Base-by-base conservation (phyloP, 169 alveolate species). In the Cryptosporidium bovis region DNA sequence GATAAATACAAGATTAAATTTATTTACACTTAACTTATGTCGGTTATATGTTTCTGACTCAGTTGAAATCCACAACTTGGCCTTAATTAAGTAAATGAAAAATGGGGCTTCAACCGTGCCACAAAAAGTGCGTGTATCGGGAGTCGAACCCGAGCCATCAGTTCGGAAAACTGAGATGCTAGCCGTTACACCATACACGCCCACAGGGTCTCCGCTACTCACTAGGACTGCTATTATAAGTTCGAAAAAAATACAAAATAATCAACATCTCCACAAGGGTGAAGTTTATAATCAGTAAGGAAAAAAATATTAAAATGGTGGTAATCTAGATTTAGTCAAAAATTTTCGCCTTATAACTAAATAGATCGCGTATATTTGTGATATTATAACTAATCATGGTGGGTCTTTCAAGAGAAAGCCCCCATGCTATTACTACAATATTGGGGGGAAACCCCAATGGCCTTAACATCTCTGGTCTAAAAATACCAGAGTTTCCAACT, bases 401-500 rank as follows among this genome's bases (percentile, higher is more conserved):
- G 33, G 99, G 99, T 82, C 99, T 93, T 93, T 98, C 99, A 16
- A 98, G 94, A 66, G 98, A 94, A 34, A 99, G 96, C 48, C 99
- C 99, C 99, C 99, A 99, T 62, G 99, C 99, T 46, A 99, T 94
- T 27, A 98, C 99, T 27, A 95, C 92, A 48, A 99, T 98, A 82
- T 97, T 98, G 67, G 94, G 94, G 12, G 99, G 99, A 51, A 99
- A 90, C 48, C 99, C 99, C 98, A 99, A 96, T 2, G 99, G 99
- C 77, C 94, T 93, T 51, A 98, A 90, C 99, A 98, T 97, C 94
- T 99, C 99, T 18, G 99, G 99, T 84, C 99, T 96, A 95, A 99
- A 99, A 58, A 99, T 95, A 3, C 99, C 99, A 48, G 99, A 96
- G 93, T 99, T 99, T 44, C 99, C 99, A 56, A 99, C 97, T 92